phyloP scores from a whole-genome alignment of 108 stramenopile genomes.

The Discostella pseudostelligera region DNA sequence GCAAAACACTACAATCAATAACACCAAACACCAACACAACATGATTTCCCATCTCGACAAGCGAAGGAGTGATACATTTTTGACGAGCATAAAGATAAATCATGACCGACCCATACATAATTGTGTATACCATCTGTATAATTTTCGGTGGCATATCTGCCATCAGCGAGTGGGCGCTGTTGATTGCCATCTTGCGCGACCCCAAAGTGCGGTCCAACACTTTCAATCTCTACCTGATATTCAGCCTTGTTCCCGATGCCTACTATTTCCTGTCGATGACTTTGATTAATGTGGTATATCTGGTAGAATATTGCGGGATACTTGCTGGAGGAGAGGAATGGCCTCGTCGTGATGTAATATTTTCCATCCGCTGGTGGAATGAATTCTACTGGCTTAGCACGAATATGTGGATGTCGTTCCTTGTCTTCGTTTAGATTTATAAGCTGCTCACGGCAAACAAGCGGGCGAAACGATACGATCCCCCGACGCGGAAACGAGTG shows the following conservation, averaged over 20 bases:
- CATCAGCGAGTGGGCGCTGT: conserved; percentile 12
- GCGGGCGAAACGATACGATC: conserved; percentile 10
- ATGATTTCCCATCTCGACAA: no score
- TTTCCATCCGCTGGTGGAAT: conserved; percentile 28
- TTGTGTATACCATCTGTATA: conserved; percentile 30
- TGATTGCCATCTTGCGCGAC: conserved; percentile 21
- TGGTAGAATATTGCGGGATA: no score
- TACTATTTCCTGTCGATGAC: conserved; percentile 18
- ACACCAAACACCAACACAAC: no score
- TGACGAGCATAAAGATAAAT: no score
- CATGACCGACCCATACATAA: no score
- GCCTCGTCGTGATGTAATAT: conserved; percentile 25
- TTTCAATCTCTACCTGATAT: conserved; percentile 27
- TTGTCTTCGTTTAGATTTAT: conserved; percentile 13
- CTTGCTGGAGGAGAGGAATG: no score
- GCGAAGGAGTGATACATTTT: no score
- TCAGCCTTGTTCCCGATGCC: conserved; percentile 27
- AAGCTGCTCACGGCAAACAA: conserved; percentile 22
- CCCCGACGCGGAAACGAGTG: conserved; percentile 10
- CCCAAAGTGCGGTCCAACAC: conserved; percentile 19
- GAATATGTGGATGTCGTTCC: conserved; percentile 33
- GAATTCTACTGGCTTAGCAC: conserved; percentile 33
- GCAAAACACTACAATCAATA: no score
- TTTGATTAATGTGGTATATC: no score
- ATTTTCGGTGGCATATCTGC: conserved; percentile 26